These are phyloP conservation scores for Cavenderia fasciculata DNA, from an alignment of 78 protist species.

Conservation along the genomic window DNA sequence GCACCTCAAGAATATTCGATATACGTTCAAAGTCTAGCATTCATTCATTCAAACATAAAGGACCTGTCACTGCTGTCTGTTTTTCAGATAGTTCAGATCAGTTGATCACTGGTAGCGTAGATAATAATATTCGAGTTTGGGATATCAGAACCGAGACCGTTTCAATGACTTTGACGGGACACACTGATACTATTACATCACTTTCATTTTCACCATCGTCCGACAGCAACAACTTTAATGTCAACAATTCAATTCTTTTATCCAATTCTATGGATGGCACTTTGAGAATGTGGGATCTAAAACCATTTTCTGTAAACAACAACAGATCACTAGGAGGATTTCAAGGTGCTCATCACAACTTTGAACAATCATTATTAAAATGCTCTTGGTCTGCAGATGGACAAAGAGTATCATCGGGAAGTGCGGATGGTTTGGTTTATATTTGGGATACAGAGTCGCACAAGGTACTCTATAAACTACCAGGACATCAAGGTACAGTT, in stretches of 20 bases:
- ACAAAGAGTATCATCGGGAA: constrained; percentile 76
- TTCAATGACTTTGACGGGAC: constrained; percentile 61
- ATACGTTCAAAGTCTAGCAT: constrained; percentile 11
- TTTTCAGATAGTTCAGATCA: constrained; percentile 68
- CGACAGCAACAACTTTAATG: no score
- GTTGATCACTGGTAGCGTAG: constrained; percentile 85
- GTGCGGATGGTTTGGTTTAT: constrained; percentile 85
- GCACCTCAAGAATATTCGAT: constrained; percentile 76
- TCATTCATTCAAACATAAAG: constrained; percentile 15
- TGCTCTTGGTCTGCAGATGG: constrained; percentile 89
- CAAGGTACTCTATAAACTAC: constrained; percentile 82
- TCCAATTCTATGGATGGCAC: constrained; percentile 92
- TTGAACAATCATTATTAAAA: constrained; percentile 85
- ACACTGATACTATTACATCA: constrained; percentile 88
- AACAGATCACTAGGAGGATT: constrained; percentile 62
- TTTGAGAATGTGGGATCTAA: constrained; percentile 67
- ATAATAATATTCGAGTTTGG: constrained; percentile 85
- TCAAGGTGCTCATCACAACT: constrained; percentile 83
- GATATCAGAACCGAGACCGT: constrained; percentile 79
- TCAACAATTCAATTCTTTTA: constrained; percentile 79
- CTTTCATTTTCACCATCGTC: constrained; percentile 76
- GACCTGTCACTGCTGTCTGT: constrained; percentile 78
- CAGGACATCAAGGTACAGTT: constrained; percentile 90
- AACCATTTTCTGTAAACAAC: constrained; percentile 77
- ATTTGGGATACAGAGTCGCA: constrained; percentile 83